These are phyloP conservation scores for Lycium ferocissimum DNA, from an alignment of 257 asterid species.

Conservation along the genomic window DNA sequence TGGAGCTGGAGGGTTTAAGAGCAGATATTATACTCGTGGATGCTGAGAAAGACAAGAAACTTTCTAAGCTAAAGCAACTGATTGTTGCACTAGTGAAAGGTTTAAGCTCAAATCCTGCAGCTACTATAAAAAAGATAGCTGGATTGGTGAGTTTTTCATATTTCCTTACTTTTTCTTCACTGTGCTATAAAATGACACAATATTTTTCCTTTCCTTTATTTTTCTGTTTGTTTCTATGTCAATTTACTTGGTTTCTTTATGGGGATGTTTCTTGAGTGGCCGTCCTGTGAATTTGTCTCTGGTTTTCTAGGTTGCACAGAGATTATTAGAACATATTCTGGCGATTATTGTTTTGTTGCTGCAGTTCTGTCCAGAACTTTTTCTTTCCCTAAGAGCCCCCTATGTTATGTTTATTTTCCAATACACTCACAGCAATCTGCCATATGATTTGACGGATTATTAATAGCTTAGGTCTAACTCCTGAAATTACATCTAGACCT, in stretches of 20 bases:
- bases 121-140: conserved; percentile 89
- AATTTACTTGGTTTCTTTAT: conserved; percentile 15
- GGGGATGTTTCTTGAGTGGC: conserved; percentile 1
- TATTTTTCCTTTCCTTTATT: not conserved
- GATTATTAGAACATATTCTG: not conserved
- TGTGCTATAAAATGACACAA: not conserved
- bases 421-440: not conserved
- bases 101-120: conserved; percentile 77
- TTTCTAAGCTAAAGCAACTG: conserved; percentile 85
- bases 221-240: conserved; percentile 17
- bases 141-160: conserved; percentile 74
- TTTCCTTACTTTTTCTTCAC: conserved; percentile 1
- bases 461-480: not conserved
- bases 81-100: conserved; percentile 87
- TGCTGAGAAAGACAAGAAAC: conserved; percentile 83
- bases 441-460: not conserved
- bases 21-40: conserved; percentile 91
- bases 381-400: not conserved
- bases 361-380: not conserved
- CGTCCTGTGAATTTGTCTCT: not conserved
- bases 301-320: not conserved
- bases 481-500: not conserved
- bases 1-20: conserved; percentile 85
- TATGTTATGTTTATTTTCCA: not conserved
- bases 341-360: not conserved